These are phyloP conservation scores for Centella asiatica DNA, from an alignment of 129 eudicot genomes.

Conservation along the genomic window DNA sequence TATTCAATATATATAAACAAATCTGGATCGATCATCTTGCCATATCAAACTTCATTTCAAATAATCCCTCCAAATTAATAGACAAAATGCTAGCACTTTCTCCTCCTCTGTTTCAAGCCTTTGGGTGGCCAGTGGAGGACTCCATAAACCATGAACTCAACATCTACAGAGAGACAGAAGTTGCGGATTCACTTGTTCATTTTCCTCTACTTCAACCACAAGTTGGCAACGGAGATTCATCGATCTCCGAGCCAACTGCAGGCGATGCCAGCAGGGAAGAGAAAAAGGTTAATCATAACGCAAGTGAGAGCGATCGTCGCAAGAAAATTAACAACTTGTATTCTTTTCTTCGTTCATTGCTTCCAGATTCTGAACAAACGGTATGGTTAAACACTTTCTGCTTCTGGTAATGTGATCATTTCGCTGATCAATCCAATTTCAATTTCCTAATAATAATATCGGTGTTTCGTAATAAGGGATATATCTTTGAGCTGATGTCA, in stretches of 20 bases:
- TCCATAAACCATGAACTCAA: constrained; percentile 10
- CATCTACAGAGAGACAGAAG: constrained; percentile 2
- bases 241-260: neutral
- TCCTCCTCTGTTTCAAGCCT: constrained; percentile 15
- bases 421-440: neutral
- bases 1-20: neutral
- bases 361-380: constrained; percentile 19
- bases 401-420: neutral
- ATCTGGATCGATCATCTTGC: neutral
- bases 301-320: constrained; percentile 31
- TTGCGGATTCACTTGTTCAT: constrained; percentile 14
- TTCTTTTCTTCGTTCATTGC: constrained; percentile 23
- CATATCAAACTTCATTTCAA: neutral
- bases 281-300: constrained; percentile 30
- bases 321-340: constrained; percentile 27
- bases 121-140: constrained; percentile 27
- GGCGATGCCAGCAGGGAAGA: neutral
- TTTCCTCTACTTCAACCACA: constrained; percentile 9
- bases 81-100: constrained; percentile 30
- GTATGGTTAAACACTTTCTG: constrained; percentile 1
- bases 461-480: too few species aligned
- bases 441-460: neutral
- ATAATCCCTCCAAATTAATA: too few species aligned
- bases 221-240: neutral
- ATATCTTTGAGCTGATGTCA: too few species aligned